These are phyloP conservation scores for Pichia nakasei DNA, from an alignment of 805 yeast species.

Conservation along the genomic window DNA sequence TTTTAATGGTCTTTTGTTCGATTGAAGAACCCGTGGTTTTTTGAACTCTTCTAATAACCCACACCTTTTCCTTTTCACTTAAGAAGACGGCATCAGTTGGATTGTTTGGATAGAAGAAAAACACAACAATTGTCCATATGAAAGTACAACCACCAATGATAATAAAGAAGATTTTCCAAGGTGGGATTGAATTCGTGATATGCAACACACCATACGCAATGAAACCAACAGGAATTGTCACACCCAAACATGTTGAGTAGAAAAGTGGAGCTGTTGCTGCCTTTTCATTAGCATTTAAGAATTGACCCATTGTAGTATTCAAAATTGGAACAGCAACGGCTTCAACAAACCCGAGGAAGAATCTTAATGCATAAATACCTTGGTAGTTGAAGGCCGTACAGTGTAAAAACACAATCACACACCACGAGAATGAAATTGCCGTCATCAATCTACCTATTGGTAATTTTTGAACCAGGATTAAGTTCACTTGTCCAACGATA, in stretches of 20 bases:
- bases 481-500: constrained; percentile 36
- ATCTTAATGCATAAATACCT: constrained; percentile 39
- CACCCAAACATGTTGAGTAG: constrained; percentile 41
- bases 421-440: constrained; percentile 34
- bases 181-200: constrained; percentile 20
- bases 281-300: constrained; percentile 35
- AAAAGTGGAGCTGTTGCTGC: constrained; percentile 47
- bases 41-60: constrained; percentile 38
- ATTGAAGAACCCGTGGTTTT: constrained; percentile 30
- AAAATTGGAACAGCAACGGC: constrained; percentile 35
- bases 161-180: constrained; percentile 49
- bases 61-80: constrained; percentile 39
- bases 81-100: constrained; percentile 46
- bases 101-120: constrained; percentile 44
- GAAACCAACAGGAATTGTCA: constrained; percentile 34
- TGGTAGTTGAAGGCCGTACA: constrained; percentile 37
- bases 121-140: constrained; percentile 23
- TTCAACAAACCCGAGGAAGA: constrained; percentile 45
- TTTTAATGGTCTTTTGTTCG: constrained; percentile 39
- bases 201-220: constrained; percentile 31
- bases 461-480: constrained; percentile 35
- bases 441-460: constrained; percentile 34
- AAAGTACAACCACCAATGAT: constrained; percentile 50
- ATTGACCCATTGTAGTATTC: constrained; percentile 41
- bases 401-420: constrained; percentile 35